Conservation (phyloP, 345 rosid genomes). For the Camelina sativa region DNA sequence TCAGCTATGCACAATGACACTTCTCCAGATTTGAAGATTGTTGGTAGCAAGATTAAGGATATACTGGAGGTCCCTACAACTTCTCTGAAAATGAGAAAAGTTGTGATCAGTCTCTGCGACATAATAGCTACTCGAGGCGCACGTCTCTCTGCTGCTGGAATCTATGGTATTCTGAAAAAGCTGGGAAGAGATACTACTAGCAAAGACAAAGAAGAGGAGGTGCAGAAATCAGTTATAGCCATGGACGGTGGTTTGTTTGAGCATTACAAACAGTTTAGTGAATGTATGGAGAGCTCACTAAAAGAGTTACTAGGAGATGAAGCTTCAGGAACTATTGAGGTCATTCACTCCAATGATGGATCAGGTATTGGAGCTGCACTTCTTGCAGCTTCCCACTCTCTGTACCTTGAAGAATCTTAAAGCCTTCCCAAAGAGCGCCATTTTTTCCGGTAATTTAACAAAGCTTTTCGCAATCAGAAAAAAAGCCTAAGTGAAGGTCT, state of each 20-base stretch:
- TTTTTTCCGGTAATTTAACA: constrained; percentile 22
- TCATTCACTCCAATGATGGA: constrained; percentile 70
- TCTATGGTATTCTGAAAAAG: constrained; percentile 75
- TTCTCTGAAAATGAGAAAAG: constrained; percentile 63
- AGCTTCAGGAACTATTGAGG: constrained; percentile 51
- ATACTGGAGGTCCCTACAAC: constrained; percentile 62
- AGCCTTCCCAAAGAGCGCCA: not conserved
- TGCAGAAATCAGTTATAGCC: constrained; percentile 66
- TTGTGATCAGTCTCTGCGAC: constrained; percentile 65
- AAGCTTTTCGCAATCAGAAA: constrained; percentile 2
- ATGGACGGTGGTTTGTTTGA: constrained; percentile 88
- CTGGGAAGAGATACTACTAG: constrained; percentile 56
- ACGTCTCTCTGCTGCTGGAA: constrained; percentile 79
- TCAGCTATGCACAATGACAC: constrained; percentile 83
- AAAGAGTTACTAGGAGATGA: constrained; percentile 69
- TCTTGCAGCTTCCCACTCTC: constrained; percentile 78
- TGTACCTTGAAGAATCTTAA: constrained; percentile 45
- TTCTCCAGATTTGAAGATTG: constrained; percentile 72
- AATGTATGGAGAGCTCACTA: constrained; percentile 64
- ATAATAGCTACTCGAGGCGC: constrained; percentile 72
- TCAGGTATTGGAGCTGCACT: constrained; percentile 84
- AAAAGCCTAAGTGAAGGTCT: constrained; percentile 20
- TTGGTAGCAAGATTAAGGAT: constrained; percentile 64
- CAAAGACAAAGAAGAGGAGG: constrained; percentile 52
- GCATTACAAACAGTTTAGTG: constrained; percentile 66